Percentiles rank a stretch among this genome's conserved stretches.
phyloP scores from a whole-genome alignment of 345 rosid species.

The Carallia brachiata region DNA sequence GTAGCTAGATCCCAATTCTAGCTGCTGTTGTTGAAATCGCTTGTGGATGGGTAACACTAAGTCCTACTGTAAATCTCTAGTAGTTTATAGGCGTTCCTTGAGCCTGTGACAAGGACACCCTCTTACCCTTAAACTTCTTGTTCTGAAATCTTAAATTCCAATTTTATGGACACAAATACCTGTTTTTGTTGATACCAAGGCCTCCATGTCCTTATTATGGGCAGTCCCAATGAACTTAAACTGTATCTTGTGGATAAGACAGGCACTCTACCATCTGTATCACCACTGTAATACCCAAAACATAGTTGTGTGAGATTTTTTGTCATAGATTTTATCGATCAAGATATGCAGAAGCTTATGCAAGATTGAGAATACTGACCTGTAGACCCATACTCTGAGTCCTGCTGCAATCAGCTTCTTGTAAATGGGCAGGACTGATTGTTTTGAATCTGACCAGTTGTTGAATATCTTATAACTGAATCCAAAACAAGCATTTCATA shows the following conservation, averaged over 20 bases:
- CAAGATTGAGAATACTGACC: constrained; percentile 37
- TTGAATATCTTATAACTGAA: constrained; percentile 52
- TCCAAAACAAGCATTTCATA: background rate
- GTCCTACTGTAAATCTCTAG: no score
- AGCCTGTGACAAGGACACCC: no score
- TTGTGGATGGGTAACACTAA: no score
- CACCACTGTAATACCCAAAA: constrained; percentile 58
- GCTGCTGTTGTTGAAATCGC: no score
- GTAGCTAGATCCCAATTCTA: background rate
- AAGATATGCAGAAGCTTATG: background rate
- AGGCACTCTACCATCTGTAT: constrained; percentile 96
- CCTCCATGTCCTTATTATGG: constrained; percentile 70
- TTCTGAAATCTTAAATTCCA: background rate
- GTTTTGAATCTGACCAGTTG: constrained; percentile 50
- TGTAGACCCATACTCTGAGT: constrained; percentile 84
- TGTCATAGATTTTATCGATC: no score
- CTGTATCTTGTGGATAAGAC: constrained; percentile 84
- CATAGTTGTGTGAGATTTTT: background rate
- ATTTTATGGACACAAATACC: constrained; percentile 29
- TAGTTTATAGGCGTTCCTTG: no score
- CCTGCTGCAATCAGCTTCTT: constrained; percentile 75
- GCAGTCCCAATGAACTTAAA: constrained; percentile 50
- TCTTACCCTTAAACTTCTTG: no score
- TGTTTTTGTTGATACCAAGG: constrained; percentile 87
- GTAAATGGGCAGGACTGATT: constrained; percentile 80